Conservation (phyloP, 2,329 filamentous ascomycete species). For the Helotiales sp. region DNA sequence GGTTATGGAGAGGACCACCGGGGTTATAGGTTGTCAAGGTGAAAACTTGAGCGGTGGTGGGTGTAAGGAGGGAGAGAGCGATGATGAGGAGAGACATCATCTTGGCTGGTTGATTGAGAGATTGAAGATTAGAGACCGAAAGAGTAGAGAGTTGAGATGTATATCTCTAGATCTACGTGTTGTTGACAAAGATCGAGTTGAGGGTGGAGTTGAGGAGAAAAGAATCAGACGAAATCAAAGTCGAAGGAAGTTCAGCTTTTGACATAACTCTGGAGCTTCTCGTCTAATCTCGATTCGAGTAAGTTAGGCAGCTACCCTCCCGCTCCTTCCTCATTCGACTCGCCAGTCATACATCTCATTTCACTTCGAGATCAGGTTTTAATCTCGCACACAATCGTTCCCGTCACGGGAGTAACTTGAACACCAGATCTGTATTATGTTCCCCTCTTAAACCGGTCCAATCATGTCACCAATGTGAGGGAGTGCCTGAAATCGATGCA, state of each 20-base stretch:
- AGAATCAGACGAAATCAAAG: background rate
- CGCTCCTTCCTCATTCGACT: background rate
- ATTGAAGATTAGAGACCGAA: background rate
- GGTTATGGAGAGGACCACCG: background rate
- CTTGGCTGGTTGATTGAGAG: background rate
- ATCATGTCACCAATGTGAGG: background rate
- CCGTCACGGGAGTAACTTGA: background rate
- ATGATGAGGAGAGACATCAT: background rate
- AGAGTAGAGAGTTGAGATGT: background rate
- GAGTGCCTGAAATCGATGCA: background rate
- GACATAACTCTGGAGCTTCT: background rate
- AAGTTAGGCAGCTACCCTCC: background rate
- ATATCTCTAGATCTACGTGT: background rate
- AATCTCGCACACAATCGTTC: background rate
- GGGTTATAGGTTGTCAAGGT: conserved; percentile 6
- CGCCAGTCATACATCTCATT: background rate
- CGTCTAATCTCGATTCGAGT: background rate
- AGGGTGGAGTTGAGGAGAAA: background rate
- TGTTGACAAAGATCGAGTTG: background rate
- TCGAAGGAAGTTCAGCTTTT: background rate
- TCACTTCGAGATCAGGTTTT: background rate
- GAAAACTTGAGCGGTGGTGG: background rate
- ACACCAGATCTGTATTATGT: background rate
- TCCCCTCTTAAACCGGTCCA: background rate
- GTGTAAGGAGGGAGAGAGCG: background rate